phyloP scores from a whole-genome alignment of 2,329 filamentous ascomycete species.

The Byssochlamys sp. region DNA sequence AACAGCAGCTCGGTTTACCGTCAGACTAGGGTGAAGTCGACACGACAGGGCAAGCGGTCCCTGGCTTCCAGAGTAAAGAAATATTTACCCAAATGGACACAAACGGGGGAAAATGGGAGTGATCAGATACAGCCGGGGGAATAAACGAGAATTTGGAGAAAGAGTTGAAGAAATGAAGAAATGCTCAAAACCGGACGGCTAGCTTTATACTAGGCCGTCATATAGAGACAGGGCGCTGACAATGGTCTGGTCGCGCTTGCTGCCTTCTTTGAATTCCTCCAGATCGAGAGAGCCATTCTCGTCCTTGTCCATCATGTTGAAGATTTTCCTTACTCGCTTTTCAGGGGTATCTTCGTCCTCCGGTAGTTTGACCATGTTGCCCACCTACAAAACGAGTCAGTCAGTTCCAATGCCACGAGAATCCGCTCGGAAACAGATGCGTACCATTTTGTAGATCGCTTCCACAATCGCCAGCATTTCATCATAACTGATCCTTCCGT shows the following conservation, averaged over 20 bases:
- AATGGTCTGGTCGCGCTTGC: slow-evolving; percentile 97
- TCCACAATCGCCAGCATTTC: slow-evolving; percentile 99
- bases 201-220: slow-evolving; percentile 74
- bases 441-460: slow-evolving; percentile 99
- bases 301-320: slow-evolving; percentile 99
- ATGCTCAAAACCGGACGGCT: neutral
- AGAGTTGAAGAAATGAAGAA: neutral
- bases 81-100: neutral
- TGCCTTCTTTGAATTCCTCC: slow-evolving; percentile 97
- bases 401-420: slow-evolving; percentile 1
- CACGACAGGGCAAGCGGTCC: neutral
- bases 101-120: neutral
- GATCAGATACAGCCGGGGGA: neutral
- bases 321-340: slow-evolving; percentile 96
- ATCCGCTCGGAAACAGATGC: slow-evolving; percentile 6
- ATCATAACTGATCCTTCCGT: slow-evolving; percentile 97
- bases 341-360: slow-evolving; percentile 98
- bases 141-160: neutral
- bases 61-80: neutral
- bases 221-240: slow-evolving; percentile 94
- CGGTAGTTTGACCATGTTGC: slow-evolving; percentile 96
- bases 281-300: slow-evolving; percentile 95
- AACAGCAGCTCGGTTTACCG: neutral
- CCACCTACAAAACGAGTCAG: slow-evolving; percentile 53
- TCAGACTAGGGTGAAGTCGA: neutral